Evolutionary conservation across 164 flowering plant genomes (phyloP), one percentile per base, ranked within the genome.

Genomic region (Amborella trichopoda): DNA sequence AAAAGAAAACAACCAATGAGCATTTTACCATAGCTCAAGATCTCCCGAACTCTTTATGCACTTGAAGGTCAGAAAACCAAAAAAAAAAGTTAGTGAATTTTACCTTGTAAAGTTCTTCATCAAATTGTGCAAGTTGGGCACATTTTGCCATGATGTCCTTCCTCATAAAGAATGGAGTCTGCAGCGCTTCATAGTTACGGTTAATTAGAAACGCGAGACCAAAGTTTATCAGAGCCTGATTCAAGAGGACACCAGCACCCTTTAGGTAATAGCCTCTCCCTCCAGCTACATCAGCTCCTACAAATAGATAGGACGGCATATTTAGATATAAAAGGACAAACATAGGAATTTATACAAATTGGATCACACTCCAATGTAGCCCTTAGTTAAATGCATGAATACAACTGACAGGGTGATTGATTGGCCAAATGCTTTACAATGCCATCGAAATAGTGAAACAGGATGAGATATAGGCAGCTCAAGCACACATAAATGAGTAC

Each of bases 81-180:
- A n/a, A n/a, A n/a, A n/a, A 17, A 1, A 24, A 27, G 45, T 16
- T 21, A 2, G 13, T n/a, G 24, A 25, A 32, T 28, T 9, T 50
- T 65, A 89, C 99, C 93, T 87, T 91, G 80, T 91, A 87, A 46
- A 91, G 93, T 59, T 91, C 96, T 64, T 91, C 99, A 62, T 91
- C 99, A 57, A 91, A 91, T 49, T 91, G 99, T 12, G 99, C 94
- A 42, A 87, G 62, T 54, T 91, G 99, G 46, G 96, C 99, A 71
- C 99, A 91, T 63, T 73, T 87, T 34, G 82, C 94, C 99, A 87
- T 87, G 37, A 82, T 66, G 42, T 87, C 99, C 59, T 84, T 81
- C 58, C 83, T 75, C 95, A 91, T 84, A 68, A 91, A 87, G 63
- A 87, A 87, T 49, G 98, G 98, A 43, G 98, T 81, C 54, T 81